A percentile compares a stretch with the other conserved stretches of the same genome.
These are phyloP conservation scores for Eudorina sp. DNA, from an alignment of 139 green algal genomes.

Conservation along the genomic window DNA sequence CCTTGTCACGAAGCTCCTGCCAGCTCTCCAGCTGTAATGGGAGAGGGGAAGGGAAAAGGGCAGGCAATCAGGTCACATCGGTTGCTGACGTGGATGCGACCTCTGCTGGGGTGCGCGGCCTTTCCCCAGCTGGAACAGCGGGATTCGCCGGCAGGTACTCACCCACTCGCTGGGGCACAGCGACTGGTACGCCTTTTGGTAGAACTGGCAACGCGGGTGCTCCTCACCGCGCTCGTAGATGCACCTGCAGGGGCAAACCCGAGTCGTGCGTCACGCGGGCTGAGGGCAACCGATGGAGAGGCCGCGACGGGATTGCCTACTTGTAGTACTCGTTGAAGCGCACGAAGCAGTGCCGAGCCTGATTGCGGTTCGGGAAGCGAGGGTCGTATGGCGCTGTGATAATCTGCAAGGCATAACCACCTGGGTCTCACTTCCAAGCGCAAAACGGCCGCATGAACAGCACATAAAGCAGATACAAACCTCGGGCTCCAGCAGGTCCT, in stretches of 20 bases:
- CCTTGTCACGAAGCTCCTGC: slow-evolving; percentile 69
- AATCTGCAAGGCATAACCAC: slow-evolving; percentile 56
- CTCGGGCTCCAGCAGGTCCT: slow-evolving; percentile 62
- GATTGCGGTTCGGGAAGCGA: slow-evolving; percentile 93
- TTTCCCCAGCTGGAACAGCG: background rate
- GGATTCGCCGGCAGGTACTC: slow-evolving; percentile 23
- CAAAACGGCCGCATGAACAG: no score
- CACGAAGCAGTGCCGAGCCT: slow-evolving; percentile 92
- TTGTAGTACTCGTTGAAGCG: slow-evolving; percentile 96
- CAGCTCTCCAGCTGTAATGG: slow-evolving; percentile 67
- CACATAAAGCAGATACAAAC: slow-evolving; percentile 32
- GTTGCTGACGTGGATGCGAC: no score
- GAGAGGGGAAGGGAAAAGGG: background rate
- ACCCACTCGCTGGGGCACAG: slow-evolving; percentile 93
- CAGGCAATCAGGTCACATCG: no score
- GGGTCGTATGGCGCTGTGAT: slow-evolving; percentile 85
- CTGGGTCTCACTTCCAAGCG: no score
- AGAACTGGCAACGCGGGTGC: slow-evolving; percentile 72
- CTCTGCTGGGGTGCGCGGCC: no score
- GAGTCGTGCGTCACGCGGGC: no score
- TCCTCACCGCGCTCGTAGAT: slow-evolving; percentile 82
- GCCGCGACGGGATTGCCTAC: slow-evolving; percentile 54
- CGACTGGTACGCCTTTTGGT: slow-evolving; percentile 82
- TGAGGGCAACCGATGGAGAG: background rate
- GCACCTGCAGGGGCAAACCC: slow-evolving; percentile 56